Evolutionary conservation across 306 rosid genomes (phyloP), one percentile per base, ranked within the genome.

Genomic region (Biancaea sappan): DNA sequence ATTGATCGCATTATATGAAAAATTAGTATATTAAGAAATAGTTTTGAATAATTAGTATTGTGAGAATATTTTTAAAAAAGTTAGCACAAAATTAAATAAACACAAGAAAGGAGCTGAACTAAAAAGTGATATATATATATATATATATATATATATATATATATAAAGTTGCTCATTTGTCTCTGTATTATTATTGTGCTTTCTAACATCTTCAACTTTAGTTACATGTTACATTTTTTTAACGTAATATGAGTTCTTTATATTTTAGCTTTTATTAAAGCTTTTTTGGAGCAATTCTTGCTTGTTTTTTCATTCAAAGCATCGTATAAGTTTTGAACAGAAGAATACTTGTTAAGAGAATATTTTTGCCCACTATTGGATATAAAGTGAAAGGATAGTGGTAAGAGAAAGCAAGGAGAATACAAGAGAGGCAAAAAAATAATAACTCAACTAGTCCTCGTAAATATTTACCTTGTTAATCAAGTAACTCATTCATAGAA

Each of bases 91-190:
- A n/a, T n/a, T n/a, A n/a, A n/a, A n/a, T n/a, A n/a, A n/a, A n/a
- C n/a, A n/a, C n/a, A n/a, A n/a, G n/a, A 48, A 68, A 67, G 32
- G 51, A 53, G 46, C 11, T 32, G 44, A 73, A 19, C 62, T 21
- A 32, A 38, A 19, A 37, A 46, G n/a, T n/a, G 51, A 48, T 61
- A 48, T 0, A 12, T 46, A n/a, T n/a, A n/a, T n/a, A n/a, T n/a
- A n/a, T n/a, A n/a, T n/a, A n/a, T n/a, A n/a, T n/a, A n/a, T n/a
- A n/a, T n/a, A n/a, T n/a, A n/a, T n/a, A n/a, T n/a, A n/a, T n/a
- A n/a, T n/a, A n/a, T n/a, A n/a, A 29, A 35, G 52, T 35, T 56
- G 69, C 72, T 84, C 53, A 38, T 2, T 18, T 53, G 26, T 47
- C 37, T 19, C 24, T 21, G 2, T n/a, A n/a, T 50, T 60, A 61